phyloP scores from a whole-genome alignment of 176 grass and related monocot genomes.

The Poa pratensis region DNA sequence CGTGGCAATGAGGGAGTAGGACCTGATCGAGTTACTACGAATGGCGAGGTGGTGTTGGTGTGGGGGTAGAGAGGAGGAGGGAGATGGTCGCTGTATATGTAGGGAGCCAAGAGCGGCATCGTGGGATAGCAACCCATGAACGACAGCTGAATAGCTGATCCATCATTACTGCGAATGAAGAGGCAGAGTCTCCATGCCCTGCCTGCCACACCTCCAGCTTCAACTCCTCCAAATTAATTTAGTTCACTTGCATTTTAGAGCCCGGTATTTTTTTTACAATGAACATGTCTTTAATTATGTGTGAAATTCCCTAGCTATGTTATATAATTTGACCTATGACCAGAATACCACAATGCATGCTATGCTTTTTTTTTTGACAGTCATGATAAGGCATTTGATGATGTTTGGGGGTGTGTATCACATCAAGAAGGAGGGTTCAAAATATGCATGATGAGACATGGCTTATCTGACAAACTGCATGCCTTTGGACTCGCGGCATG shows the following conservation, averaged over 20 bases:
- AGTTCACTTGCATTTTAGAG: not conserved
- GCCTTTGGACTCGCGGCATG: too few relatives aligned
- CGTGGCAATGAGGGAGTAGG: slow-evolving; percentile 5
- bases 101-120: not conserved
- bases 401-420: not conserved
- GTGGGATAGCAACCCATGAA: slow-evolving; percentile 8
- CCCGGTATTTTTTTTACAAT: not conserved
- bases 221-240: not conserved
- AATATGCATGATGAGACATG: too few relatives aligned
- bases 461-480: too few relatives aligned
- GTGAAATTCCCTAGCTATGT: not conserved
- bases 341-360: not conserved
- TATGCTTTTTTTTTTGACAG: too few relatives aligned
- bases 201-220: slow-evolving; percentile 4
- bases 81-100: slow-evolving; percentile 12
- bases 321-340: not conserved
- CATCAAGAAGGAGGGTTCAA: too few relatives aligned
- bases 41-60: not conserved
- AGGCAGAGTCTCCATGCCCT: not conserved
- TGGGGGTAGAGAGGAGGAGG: not conserved
- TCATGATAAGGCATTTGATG: not conserved
- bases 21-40: not conserved
- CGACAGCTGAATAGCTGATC: not conserved
- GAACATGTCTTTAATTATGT: not conserved
- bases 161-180: too few relatives aligned